These are phyloP conservation scores for Ambrosiella xylebori DNA, from an alignment of 2,329 filamentous ascomycete genomes.

Conservation along the genomic window DNA sequence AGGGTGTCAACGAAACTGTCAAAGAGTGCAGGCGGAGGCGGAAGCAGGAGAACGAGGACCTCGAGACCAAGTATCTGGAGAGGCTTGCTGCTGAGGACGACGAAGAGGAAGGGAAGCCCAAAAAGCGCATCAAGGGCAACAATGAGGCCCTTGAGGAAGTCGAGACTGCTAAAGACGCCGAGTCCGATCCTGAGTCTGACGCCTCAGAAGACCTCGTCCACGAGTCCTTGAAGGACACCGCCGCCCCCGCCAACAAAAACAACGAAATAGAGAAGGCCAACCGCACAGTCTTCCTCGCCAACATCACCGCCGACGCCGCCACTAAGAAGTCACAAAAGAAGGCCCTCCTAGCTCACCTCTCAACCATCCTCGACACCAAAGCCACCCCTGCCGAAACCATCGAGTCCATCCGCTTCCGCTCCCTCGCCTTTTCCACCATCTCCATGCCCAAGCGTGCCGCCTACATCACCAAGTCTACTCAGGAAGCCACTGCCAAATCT, in stretches of 20 bases:
- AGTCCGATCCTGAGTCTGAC: slow-evolving; percentile 27
- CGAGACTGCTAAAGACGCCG: slow-evolving; percentile 31
- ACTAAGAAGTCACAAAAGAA: slow-evolving; percentile 69
- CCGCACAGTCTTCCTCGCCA: slow-evolving; percentile 83
- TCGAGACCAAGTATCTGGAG: slow-evolving; percentile 54
- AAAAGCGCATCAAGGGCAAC: slow-evolving; percentile 27
- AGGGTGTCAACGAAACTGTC: slow-evolving; percentile 22
- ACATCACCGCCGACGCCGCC: slow-evolving; percentile 71
- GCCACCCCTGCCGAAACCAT: slow-evolving; percentile 48
- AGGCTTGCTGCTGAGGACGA: slow-evolving; percentile 42
- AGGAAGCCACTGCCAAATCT: slow-evolving; percentile 79
- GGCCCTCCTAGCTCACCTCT: slow-evolving; percentile 56
- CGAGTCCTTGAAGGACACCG: slow-evolving; percentile 30
- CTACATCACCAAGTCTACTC: slow-evolving; percentile 75
- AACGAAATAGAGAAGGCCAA: slow-evolving; percentile 64
- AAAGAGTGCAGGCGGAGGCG: slow-evolving; percentile 49
- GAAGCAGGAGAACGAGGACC: slow-evolving; percentile 48
- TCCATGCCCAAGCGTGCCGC: slow-evolving; percentile 84
- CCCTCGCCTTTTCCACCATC: slow-evolving; percentile 63
- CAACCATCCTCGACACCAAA: slow-evolving; percentile 48
- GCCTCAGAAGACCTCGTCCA: slow-evolving; percentile 28
- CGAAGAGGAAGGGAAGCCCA: slow-evolving; percentile 21
- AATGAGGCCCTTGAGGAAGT: slow-evolving; percentile 20
- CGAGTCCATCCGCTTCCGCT: slow-evolving; percentile 86
- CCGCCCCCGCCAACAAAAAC: not conserved